phyloP scores from a whole-genome alignment of 495 filamentous ascomycete genomes.

The Jackrogersella minutella region DNA sequence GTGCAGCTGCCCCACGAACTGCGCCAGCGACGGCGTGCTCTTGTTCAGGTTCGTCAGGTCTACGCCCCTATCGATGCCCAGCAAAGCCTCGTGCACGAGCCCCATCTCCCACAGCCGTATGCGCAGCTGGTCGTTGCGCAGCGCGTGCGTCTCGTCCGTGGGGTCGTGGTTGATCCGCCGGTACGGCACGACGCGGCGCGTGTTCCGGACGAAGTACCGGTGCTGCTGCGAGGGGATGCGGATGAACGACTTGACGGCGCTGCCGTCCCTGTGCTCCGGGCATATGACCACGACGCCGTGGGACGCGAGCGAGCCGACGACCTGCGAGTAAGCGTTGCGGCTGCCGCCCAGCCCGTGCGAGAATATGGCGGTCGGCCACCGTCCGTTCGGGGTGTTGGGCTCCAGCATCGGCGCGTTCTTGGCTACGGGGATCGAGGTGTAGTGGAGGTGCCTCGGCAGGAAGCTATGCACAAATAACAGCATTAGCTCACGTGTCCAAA shows the following conservation, averaged over 20 bases:
- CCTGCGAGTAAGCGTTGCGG: constrained; percentile 76
- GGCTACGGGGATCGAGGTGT: constrained; percentile 63
- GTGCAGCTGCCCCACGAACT: constrained; percentile 64
- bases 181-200: constrained; percentile 55
- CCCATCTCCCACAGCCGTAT: constrained; percentile 78
- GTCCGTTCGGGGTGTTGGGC: constrained; percentile 44
- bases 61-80: constrained; percentile 65
- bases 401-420: constrained; percentile 52
- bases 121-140: constrained; percentile 70
- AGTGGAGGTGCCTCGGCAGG: constrained; percentile 71
- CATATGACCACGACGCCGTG: constrained; percentile 79
- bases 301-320: constrained; percentile 74
- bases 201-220: constrained; percentile 44
- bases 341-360: constrained; percentile 81
- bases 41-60: constrained; percentile 54
- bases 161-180: constrained; percentile 60
- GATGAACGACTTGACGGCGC: constrained; percentile 70
- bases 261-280: constrained; percentile 80
- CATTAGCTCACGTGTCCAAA: constrained; percentile 1
- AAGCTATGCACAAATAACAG: constrained; percentile 48
- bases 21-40: constrained; percentile 56
- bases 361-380: constrained; percentile 82
- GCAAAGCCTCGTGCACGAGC: constrained; percentile 66
- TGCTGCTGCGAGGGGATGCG: constrained; percentile 53
- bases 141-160: constrained; percentile 63